Base-by-base conservation (phyloP, 179 eudicot genomes). In the Silene coronaria region DNA sequence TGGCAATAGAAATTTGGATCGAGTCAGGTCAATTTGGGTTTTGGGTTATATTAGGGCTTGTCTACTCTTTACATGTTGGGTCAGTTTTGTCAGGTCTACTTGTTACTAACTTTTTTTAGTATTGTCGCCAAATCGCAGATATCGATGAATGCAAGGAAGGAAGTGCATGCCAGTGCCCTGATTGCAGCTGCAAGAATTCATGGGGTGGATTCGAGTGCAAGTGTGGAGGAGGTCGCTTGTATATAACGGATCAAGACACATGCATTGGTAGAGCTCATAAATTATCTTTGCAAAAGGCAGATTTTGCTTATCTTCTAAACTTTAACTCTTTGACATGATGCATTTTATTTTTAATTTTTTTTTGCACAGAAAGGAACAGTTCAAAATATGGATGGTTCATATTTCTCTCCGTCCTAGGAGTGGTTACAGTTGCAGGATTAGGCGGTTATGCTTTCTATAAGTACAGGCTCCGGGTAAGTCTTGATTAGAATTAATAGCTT, bases 141-240 rank as follows among this genome's bases (percentile, higher is more conserved):
- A 64, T 91, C 64, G 93, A 96, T 57, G 98, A 96, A 87, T 96
- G 97, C 85, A 93, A 80, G 75, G 97, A 89, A 71, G 89, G 84
- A 85, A 87, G 75, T 81, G 93, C 95, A 2, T 93, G 99, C 51
- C 97, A 93, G 82, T 96, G 99, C 83, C 74, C 97, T 27, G 91
- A 96, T 73, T 96, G 99, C 87, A 87, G 83, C 88, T 96, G 99
- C 87, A 91, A 87, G 89, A 85, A 96, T 77, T 89, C 92, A 24
- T 96, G 99, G 99, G 99, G 97, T 55, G 91, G 97, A 81, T 95
- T 88, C 32, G 91, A 91, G 0, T 95, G 99, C 85, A 74, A 85
- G 74, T 95, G 99, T 70, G 82, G 87, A 45, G 91, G 93, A 27
- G 91, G 86, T 77, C 93, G 84, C 36, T 73, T 95, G 88, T 95